Percentiles rank a stretch among this genome's conserved stretches.
Evolutionary conservation across 495 filamentous ascomycete genomes (phyloP).

Genomic region (Aspergillus mulundensis): DNA sequence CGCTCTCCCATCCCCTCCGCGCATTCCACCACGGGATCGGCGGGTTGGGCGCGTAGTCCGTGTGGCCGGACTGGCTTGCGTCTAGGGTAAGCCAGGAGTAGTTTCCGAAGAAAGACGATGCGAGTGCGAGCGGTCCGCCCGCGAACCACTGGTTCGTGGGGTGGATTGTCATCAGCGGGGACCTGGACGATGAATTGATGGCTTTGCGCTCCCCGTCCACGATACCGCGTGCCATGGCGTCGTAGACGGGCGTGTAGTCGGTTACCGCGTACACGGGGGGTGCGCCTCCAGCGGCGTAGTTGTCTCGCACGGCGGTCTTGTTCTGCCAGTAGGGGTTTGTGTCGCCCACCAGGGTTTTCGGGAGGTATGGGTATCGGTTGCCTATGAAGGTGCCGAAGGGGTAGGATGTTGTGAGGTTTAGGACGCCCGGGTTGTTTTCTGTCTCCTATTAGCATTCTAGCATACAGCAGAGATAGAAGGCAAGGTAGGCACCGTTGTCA

Average conservation of each 20-base stretch:
- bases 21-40: slow-evolving; percentile 13
- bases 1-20: slow-evolving; percentile 6
- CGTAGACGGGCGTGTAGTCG: slow-evolving; percentile 5
- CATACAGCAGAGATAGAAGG: not conserved
- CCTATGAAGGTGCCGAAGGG: slow-evolving; percentile 1
- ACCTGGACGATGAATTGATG: not conserved
- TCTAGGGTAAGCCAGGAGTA: slow-evolving; percentile 9
- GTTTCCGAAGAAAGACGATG: slow-evolving; percentile 1
- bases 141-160: slow-evolving; percentile 9
- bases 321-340: not conserved
- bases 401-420: not conserved
- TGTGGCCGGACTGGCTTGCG: slow-evolving; percentile 2
- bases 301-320: not conserved
- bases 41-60: slow-evolving; percentile 7
- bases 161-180: slow-evolving; percentile 8
- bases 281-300: slow-evolving; percentile 1
- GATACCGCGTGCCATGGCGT: slow-evolving; percentile 1
- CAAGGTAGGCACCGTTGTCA: not conserved
- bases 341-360: slow-evolving; percentile 1
- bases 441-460: not conserved
- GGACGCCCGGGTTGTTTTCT: not conserved
- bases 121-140: slow-evolving; percentile 1
- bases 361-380: slow-evolving; percentile 8
- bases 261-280: not conserved
- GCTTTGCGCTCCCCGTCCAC: not conserved